Base-by-base conservation (phyloP, 345 rosid species). In the Hypericum perforatum region DNA sequence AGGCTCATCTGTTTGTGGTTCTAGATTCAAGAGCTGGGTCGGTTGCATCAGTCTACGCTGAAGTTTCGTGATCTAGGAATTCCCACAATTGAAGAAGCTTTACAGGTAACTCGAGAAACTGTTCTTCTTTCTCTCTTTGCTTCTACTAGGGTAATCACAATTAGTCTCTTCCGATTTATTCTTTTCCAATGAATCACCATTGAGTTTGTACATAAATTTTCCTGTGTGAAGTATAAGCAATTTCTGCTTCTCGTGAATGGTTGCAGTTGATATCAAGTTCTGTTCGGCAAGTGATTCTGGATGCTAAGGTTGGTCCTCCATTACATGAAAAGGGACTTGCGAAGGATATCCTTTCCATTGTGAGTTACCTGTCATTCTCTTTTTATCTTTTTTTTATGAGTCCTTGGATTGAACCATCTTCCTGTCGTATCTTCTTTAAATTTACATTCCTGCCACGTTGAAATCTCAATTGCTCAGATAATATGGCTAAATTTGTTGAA, bases 231-330 rank as follows among this genome's bases (percentile, higher is more conserved):
- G 32, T 22, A 1, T 22, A 22, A 22, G 32, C 32, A 22, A 22
- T 4, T 22, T 22, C 32, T 22, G 32, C 32, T 22, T 1, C 32
- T 22, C 32, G 32, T 22, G 32, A 22, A 1, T 22, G 32, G 32
- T 22, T 22, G 16, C 49, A 86, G 98, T 53, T 70, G 47, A 60
- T 92, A 70, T 88, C 95, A 57, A 66, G 55, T 68, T 85, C 98
- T 56, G 90, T 88, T 48, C 69, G 44, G 54, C 72, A 44, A 74
- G 90, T 88, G 67, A 74, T 92, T 65, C 73, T 92, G 41, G 98
- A 92, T 64, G 94, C 80, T n/a, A 92, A 92, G 74, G 85, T 88
- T 11, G 94, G 98, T 45, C 96, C 96, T 36, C 98, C 90, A 41
- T 71, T 67, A 56, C 76, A 74, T 73, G 98, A 88, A 66, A 84